Evolutionary conservation across 2,329 filamentous ascomycete genomes (phyloP), one percentile per base, ranked within the genome.

Genomic region (Calonectria pseudoreteaudii): DNA sequence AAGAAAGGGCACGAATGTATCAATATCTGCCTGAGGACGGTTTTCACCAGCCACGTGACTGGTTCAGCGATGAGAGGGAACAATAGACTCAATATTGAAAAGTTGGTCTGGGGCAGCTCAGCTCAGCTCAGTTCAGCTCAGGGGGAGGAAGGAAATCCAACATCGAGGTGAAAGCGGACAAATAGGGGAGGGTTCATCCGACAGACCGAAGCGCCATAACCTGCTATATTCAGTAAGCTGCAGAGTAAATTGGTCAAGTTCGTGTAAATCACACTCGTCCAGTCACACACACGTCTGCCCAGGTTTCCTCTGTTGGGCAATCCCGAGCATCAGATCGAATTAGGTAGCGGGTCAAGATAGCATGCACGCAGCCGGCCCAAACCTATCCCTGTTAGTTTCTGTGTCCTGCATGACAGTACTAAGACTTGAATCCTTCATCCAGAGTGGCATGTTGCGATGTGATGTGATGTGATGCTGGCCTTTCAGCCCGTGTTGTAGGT

Each of bases 1-100:
- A 65, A 20, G 41, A 65, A 13, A 65, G 60, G n/a, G 60, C 41
- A 28, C 60, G 60, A n/a, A 65, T 65, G 26, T 65, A 65, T 34
- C 26, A 28, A 18, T 23, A 49, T 65, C n/a, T 65, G 11, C 60
- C 60, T 2, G 26, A 47, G 6, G 16, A 49, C 2, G 60, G 60
- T 4, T 34, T 47, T 26, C 26, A 18, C 13, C 60, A 49, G 38
- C 60, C 60, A 7, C 38, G 38, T 23, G 60, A 65, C 49, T 65
- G 60, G 60, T 65, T 49, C 18, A 26, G 20, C 38, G 28, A 65
- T 4, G 56, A 31, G 30, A 41, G 26, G 30, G 28, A 41, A 20
- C 5, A 10, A 11, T 28, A 18, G 20, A 31, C 47, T 49, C 44
- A 18, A 8, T 7, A 6, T 23, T 23, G 16, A 4, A n/a, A 9